Evolutionary conservation across 2,329 filamentous ascomycete species (phyloP).

Genomic region (Apiospora rasikravindrae): DNA sequence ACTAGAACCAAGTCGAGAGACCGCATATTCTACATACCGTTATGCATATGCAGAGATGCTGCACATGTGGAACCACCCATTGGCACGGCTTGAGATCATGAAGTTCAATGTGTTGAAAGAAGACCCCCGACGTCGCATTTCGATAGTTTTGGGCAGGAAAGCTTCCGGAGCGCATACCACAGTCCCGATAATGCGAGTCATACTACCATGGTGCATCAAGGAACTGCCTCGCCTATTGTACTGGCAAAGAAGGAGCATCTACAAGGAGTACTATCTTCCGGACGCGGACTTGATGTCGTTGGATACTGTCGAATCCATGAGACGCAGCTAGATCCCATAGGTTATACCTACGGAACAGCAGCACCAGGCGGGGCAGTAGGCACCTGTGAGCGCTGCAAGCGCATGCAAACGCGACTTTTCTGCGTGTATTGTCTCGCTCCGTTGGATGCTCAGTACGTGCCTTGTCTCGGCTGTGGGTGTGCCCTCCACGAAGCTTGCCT

Average conservation of each 20-base stretch:
- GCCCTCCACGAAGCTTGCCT: conserved; percentile 64
- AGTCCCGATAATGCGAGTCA: conserved; percentile 41
- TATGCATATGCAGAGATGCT: conserved; percentile 72
- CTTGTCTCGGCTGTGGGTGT: conserved; percentile 68
- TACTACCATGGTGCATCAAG: conserved; percentile 42
- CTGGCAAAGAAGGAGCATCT: conserved; percentile 62
- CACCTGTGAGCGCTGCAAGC: conserved; percentile 55
- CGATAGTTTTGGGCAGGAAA: conserved; percentile 33
- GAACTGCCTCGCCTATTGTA: conserved; percentile 56
- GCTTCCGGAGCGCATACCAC: conserved; percentile 44
- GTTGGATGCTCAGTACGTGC: conserved; percentile 62
- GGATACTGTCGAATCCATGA: conserved; percentile 69
- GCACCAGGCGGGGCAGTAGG: conserved; percentile 45
- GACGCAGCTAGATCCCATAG: conserved; percentile 65
- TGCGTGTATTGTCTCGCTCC: conserved; percentile 69
- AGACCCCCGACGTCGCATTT: conserved; percentile 39
- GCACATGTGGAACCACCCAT: conserved; percentile 67
- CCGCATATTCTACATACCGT: conserved; percentile 64
- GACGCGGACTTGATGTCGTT: conserved; percentile 65
- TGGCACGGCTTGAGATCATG: conserved; percentile 69
- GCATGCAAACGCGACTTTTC: conserved; percentile 59
- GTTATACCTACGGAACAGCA: conserved; percentile 53
- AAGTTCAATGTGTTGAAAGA: conserved; percentile 70
- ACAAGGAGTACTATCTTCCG: conserved; percentile 54
- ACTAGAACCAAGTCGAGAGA: conserved; percentile 55